Conservation (phyloP, 2,329 filamentous ascomycete species). For the Monosporascus sp. region DNA sequence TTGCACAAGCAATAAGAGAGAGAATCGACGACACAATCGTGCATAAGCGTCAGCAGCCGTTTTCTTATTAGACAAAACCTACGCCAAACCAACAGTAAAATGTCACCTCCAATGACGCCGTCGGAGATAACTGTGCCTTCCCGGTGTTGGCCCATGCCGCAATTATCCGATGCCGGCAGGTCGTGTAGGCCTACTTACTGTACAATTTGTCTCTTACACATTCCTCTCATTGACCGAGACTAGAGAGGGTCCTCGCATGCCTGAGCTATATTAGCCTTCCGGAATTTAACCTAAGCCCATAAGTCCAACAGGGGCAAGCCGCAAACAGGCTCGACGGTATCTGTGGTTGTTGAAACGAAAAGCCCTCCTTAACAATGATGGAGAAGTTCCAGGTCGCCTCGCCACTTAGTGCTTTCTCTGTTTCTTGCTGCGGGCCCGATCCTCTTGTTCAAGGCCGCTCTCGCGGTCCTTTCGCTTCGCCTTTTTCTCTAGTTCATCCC, state of each 20-base stretch:
- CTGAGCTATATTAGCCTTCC: no score
- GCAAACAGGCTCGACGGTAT: no score
- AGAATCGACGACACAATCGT: background rate
- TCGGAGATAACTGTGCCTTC: background rate
- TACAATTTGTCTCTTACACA: no score
- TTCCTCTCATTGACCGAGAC: no score
- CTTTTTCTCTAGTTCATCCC: slow-evolving; percentile 92
- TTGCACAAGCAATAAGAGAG: background rate
- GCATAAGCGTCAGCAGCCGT: background rate
- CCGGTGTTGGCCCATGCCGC: no score
- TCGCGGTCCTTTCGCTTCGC: slow-evolving; percentile 78
- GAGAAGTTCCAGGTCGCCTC: slow-evolving; percentile 1
- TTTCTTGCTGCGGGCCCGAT: slow-evolving; percentile 64
- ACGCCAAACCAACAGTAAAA: background rate
- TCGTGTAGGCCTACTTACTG: no score
- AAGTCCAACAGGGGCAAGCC: no score
- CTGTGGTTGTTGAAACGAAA: background rate
- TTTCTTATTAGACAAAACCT: background rate
- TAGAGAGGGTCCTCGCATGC: no score
- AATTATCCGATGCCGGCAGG: no score
- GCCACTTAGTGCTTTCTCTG: slow-evolving; percentile 43
- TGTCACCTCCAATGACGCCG: background rate
- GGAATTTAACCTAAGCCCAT: no score
- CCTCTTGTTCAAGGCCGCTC: slow-evolving; percentile 66
- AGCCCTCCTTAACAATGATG: background rate